Percentiles rank a stretch among this genome's conserved stretches.
Evolutionary conservation across 2,329 filamentous ascomycete species (phyloP).

Genomic region (Anisogramma anomala): DNA sequence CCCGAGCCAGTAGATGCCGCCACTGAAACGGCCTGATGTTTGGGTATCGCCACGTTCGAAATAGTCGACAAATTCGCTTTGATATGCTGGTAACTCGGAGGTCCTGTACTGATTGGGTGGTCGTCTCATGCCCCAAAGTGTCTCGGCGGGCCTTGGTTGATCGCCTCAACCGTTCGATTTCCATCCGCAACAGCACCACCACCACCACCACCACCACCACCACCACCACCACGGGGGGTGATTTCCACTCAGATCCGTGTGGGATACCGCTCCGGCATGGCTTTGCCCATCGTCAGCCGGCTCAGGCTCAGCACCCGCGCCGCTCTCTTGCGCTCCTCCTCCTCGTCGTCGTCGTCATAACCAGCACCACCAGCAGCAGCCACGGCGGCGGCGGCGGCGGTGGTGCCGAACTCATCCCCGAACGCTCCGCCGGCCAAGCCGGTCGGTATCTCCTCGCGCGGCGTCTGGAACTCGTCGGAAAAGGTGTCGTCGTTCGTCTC

Average conservation of each 20-base stretch:
- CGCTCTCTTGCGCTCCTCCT: slow-evolving; percentile 35
- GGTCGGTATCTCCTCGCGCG: slow-evolving; percentile 32
- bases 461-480: slow-evolving; percentile 41
- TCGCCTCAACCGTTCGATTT: no score
- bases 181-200: no score
- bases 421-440: slow-evolving; percentile 21
- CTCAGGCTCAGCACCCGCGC: slow-evolving; percentile 54
- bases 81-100: background rate
- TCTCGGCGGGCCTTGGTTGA: no score
- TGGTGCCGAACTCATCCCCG: slow-evolving; percentile 27
- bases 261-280: slow-evolving; percentile 12
- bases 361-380: no score
- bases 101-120: background rate
- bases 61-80: background rate
- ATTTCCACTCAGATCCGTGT: slow-evolving; percentile 19
- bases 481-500: slow-evolving; percentile 23
- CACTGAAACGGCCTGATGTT: background rate
- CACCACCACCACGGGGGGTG: no score
- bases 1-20: no score
- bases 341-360: slow-evolving; percentile 20
- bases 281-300: slow-evolving; percentile 41
- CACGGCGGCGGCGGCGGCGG: slow-evolving; percentile 19
- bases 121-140: background rate
- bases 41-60: slow-evolving; percentile 6
- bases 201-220: no score